Evolutionary conservation across 306 rosid genomes (phyloP), one percentile per base, ranked within the genome.

Genomic region (Alnus glutinosa): DNA sequence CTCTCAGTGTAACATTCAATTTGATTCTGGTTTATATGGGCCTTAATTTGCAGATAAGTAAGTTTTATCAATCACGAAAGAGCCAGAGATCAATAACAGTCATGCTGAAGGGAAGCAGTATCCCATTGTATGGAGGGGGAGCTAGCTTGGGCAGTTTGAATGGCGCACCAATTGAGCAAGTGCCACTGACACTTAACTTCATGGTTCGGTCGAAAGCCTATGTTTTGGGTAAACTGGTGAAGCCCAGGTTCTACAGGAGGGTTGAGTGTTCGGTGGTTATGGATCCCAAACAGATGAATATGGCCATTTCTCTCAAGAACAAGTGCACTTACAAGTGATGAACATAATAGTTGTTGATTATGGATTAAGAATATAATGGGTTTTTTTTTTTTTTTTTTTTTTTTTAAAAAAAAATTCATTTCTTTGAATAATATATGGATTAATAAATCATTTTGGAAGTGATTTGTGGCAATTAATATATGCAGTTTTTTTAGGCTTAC

Each of bases 101-200:
- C 37, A 76, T 37, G 9, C 62, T 95, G 73, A 82, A 49, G 52
- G 98, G 98, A 70, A 90, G 75, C 32, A 77, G 82, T 0, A 86
- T 90, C 32, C 97, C 98, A 19, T 47, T 95, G 73, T 95, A 92
- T 74, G 98, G 98, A 70, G 97, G 98, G 1, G 98, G 96, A 71
- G 90, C 94, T 0, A 85, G 70, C 79, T 55, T 95, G 83, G 76
- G 83, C 50, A 95, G 92, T 71, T 5, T 77, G 52, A 90, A 86
- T 6, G 98, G 98, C 2, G 80, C 82, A 14, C 98, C 97, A 1
- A 71, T 75, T 16, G 81, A 86, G 18, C 62, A 87, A 55, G 93
- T 95, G 15, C 83, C 91, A 0, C 77, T 95, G 74, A 84, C 46
- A 11, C 80, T 95, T 55, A 78, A 47, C 58, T 83, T 95, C 79